Evolutionary conservation across 176 grass and related monocot genomes (phyloP), one percentile per base, ranked within the genome.

Genomic region (Rhynchospora breviuscula): DNA sequence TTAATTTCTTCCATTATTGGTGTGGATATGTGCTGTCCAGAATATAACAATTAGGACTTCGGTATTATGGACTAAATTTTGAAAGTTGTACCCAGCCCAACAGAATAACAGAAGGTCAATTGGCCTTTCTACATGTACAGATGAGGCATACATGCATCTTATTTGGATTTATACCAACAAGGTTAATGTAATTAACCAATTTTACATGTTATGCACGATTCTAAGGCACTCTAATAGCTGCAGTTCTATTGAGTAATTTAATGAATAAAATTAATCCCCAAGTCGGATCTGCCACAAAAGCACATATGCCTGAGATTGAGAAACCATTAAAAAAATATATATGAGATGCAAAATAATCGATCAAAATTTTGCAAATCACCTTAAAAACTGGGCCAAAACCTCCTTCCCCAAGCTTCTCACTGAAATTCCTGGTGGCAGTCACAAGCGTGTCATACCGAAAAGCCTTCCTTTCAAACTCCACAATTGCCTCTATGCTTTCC

Each of bases 371-470:
- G 23, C 26, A 62, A 52, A 25, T 81, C 85, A 90, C 89, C 89
- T 82, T 90, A 58, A 62, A 90, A 26, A 87, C 89, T 0, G 81
- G 89, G 9, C 89, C 89, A 72, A 90, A 90, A 18, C 85, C 89
- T 18, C 89, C 85, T 72, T 85, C 81, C 18, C 85, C 89, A 3
- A 90, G 89, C 81, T 87, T 87, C 15, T 80, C 2, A 79, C 49
- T 67, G 33, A 90, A 90, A 7, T 87, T 87, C 22, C 54, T 58
- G 14, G 89, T 90, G 46, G 85, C 89, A 7, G 85, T 56, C 45
- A 64, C 76, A 47, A 90, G 81, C 17, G 64, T 85, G 12, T 85
- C 85, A 72, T 90, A 87, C 51, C 21, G 26, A 80, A 87, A 90
- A 25, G 73, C 58, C 77, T 74, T 87, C 48, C 74, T 62, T 71